Percentiles rank a stretch among this genome's conserved stretches.
These are phyloP conservation scores for Diospyros lotus DNA, from an alignment of 148 eudicot species.

Conservation along the genomic window DNA sequence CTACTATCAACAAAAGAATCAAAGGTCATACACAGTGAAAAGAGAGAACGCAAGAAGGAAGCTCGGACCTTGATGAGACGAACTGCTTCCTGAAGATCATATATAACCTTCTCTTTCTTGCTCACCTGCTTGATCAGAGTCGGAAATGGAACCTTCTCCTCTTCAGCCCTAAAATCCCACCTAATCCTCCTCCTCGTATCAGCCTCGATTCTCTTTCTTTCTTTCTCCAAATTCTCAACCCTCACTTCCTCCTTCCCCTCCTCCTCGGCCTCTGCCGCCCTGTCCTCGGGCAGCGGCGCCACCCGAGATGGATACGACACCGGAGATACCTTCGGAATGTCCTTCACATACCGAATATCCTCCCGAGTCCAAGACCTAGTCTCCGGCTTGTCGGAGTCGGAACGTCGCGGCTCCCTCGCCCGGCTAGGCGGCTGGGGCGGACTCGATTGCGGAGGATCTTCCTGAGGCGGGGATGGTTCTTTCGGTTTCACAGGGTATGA, in stretches of 20 bases:
- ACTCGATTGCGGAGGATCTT: neutral
- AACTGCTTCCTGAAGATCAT: constrained; percentile 84
- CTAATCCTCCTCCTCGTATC: constrained; percentile 20
- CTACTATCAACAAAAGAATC: neutral
- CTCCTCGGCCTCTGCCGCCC: neutral
- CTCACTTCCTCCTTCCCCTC: neutral
- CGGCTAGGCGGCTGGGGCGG: neutral
- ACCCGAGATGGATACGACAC: constrained; percentile 48
- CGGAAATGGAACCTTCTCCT: constrained; percentile 61
- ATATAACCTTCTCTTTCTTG: constrained; percentile 42
- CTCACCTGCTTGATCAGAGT: constrained; percentile 55
- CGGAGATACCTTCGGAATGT: constrained; percentile 31
- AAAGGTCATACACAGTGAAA: neutral
- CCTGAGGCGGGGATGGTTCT: constrained; percentile 15
- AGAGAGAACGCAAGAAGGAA: neutral
- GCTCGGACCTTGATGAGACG: constrained; percentile 61
- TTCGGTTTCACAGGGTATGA: constrained; percentile 54
- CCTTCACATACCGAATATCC: constrained; percentile 64
- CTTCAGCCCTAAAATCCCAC: constrained; percentile 26
- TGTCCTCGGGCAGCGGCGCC: constrained; percentile 82
- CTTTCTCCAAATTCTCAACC: constrained; percentile 23
- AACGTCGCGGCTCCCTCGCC: neutral
- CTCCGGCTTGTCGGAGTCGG: neutral
- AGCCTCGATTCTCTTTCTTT: constrained; percentile 39
- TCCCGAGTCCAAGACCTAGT: constrained; percentile 44